Base-by-base conservation (phyloP, 768 basidiomycete genomes). In the Boletus rubropictus region DNA sequence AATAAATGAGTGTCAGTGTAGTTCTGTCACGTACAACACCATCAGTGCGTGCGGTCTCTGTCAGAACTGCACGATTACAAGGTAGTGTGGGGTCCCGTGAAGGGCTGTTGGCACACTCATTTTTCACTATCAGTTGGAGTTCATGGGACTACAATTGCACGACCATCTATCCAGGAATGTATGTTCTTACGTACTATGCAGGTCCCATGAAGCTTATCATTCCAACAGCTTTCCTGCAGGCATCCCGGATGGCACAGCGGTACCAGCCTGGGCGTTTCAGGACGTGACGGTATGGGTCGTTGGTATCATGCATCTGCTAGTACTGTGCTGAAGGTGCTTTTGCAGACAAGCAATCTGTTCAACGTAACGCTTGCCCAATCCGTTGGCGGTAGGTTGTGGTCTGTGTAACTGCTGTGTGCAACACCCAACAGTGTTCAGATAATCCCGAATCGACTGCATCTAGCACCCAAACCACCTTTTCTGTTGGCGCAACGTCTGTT, bases 251-350 rank as follows among this genome's bases (percentile, higher is more conserved):
- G 74, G 72, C 8, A 69, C 76, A 2, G 64, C 68, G 10, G 70
- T 84, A 17, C 82, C 81, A 8, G 73, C 72, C 10, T 85, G 82
- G 82, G 82, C 82, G 11, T 85, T 76, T 50, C 63, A 77, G 28
- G 73, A 80, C 46, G 74, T 83, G 18, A 61, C 69, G 56, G 73
- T 75, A 56, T 37, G 75, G 32, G 31, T 35, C 60, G 52, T 34
- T 28, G 21, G 9, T 10, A 17, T 29, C 7, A 0, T 2, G 6
- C 8, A 9, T 50, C 8, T 21, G n/a, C 15, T n/a, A 14, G 29
- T 12, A 43, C 27, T 51, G 7, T 52, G 7, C 31, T 58, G 29
- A 53, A n/a, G 5, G 2, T 36, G 29, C 27, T 27, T 45, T 44
- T 29, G 7, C 42, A 76, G 72, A 45, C 55, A n/a, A 61, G 54